These are phyloP conservation scores for Carallia brachiata DNA, from an alignment of 345 rosid genomes.

Conservation along the genomic window DNA sequence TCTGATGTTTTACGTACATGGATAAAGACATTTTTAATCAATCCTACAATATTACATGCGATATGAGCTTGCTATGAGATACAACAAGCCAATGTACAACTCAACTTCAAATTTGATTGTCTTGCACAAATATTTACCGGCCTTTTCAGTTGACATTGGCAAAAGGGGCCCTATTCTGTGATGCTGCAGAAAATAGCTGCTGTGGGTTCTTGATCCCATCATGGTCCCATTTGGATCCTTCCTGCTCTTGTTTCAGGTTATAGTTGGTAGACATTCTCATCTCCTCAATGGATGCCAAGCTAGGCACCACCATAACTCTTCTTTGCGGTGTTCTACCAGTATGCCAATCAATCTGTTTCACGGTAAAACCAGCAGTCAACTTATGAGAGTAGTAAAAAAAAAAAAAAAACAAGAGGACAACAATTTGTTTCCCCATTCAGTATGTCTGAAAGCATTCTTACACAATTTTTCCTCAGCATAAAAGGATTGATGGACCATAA, in stretches of 20 bases:
- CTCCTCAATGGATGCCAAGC: conserved; percentile 66
- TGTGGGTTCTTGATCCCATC: conserved; percentile 36
- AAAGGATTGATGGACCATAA: neutral
- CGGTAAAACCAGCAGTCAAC: neutral
- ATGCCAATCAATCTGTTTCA: conserved; percentile 56
- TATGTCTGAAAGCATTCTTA: no score
- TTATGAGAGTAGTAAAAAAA: neutral
- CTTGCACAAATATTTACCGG: neutral
- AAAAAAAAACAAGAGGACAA: neutral
- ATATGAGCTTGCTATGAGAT: neutral
- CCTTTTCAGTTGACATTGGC: conserved; percentile 45
- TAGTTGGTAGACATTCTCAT: conserved; percentile 39
- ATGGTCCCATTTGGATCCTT: conserved; percentile 27
- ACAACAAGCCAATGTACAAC: neutral
- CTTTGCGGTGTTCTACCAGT: conserved; percentile 49
- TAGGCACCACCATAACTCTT: conserved; percentile 56
- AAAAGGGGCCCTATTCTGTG: conserved; percentile 65
- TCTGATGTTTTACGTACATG: no score
- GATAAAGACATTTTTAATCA: no score
- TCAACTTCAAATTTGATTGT: neutral
- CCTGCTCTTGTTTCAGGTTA: conserved; percentile 29
- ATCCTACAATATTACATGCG: no score
- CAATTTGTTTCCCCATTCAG: no score
- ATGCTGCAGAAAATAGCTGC: conserved; percentile 25
- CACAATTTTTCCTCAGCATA: neutral